Percentiles rank a stretch among this genome's conserved stretches.
These are phyloP conservation scores for Termitomyces sp. DNA, from an alignment of 768 basidiomycete genomes.

Conservation along the genomic window DNA sequence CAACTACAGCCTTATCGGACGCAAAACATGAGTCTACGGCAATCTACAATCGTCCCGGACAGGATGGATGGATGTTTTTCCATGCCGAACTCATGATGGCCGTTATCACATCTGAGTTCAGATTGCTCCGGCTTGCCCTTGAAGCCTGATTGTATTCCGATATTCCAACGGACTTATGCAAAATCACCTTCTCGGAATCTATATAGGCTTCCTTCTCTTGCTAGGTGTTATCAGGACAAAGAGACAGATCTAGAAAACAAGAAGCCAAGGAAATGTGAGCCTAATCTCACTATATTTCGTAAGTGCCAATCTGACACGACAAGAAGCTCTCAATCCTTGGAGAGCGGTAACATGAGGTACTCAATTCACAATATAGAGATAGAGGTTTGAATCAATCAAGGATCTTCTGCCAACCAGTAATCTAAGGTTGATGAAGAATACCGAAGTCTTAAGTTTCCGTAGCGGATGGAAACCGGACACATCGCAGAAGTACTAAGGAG, in stretches of 20 bases:
- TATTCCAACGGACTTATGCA: too few relatives aligned
- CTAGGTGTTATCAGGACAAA: too few relatives aligned
- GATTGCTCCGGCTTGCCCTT: background rate
- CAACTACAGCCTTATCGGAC: too few relatives aligned
- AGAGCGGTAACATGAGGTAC: background rate
- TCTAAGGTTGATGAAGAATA: background rate
- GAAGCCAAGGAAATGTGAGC: background rate
- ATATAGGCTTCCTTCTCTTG: background rate
- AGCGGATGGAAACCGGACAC: background rate
- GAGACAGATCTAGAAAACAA: background rate
- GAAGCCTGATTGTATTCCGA: background rate
- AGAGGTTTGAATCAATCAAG: background rate
- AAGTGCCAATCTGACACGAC: background rate
- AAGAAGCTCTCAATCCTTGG: background rate
- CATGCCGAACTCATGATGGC: conserved; percentile 9
- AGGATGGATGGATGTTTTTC: background rate
- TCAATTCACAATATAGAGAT: background rate
- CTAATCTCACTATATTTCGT: background rate
- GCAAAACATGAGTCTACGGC: background rate
- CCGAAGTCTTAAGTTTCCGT: background rate
- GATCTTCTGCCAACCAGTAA: background rate
- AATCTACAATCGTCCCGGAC: background rate
- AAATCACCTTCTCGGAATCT: background rate
- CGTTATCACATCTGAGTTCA: background rate
- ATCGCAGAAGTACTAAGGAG: background rate